These are phyloP conservation scores for Chaetomiaceae sp. DNA, from an alignment of 2,329 filamentous ascomycete species.

Conservation along the genomic window DNA sequence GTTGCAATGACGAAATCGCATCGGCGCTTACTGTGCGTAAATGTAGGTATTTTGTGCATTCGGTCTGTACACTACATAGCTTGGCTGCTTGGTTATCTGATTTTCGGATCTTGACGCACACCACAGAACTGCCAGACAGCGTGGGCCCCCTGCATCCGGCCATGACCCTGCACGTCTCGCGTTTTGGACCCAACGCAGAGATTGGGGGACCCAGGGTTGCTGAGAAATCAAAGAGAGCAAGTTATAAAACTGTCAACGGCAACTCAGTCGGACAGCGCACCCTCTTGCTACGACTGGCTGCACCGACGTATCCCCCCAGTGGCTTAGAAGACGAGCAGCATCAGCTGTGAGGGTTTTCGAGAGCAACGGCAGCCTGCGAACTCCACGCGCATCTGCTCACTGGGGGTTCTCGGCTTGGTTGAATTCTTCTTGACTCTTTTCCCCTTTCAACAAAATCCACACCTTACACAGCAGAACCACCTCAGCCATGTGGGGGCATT, in stretches of 20 bases:
- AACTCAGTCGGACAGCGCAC: too few species aligned
- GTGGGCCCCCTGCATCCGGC: neutral
- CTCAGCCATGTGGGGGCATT: conserved; percentile 19
- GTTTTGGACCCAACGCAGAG: neutral
- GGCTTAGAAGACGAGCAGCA: neutral
- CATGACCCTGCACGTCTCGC: neutral
- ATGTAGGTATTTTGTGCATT: too few species aligned
- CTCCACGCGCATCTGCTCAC: neutral
- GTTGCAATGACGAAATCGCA: too few species aligned
- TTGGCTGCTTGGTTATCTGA: too few species aligned
- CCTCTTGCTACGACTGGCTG: too few species aligned
- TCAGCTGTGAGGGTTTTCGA: neutral
- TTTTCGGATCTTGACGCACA: too few species aligned
- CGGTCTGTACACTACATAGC: too few species aligned
- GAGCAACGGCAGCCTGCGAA: neutral
- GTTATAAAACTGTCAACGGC: neutral
- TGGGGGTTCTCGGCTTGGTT: neutral
- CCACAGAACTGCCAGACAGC: too few species aligned
- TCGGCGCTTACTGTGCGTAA: too few species aligned
- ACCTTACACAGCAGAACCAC: neutral
- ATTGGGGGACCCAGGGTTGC: neutral
- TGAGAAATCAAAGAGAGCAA: conserved; percentile 6
- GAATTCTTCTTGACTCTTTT: neutral
- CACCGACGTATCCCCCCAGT: neutral
- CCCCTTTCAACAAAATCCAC: neutral